Evolutionary conservation across 345 rosid genomes (phyloP), one percentile per base, ranked within the genome.

Genomic region (Bretschneidera sinensis): DNA sequence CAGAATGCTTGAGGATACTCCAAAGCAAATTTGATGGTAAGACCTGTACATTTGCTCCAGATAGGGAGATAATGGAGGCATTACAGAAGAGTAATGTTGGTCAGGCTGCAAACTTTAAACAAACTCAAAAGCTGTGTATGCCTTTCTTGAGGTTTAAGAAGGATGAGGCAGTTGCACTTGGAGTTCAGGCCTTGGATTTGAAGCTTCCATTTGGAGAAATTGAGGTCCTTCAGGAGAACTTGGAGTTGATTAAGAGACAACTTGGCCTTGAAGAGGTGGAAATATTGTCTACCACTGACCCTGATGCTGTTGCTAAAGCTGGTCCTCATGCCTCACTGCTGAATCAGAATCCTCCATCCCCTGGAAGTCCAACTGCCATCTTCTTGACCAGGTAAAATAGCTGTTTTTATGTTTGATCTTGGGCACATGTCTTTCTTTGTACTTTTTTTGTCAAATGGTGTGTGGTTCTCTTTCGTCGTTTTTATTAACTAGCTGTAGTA

Each of bases 111-210:
- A 79, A 87, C 72, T 78, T 87, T 56, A 85, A 79, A 65, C 79
- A 82, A 51, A 80, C 70, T 25, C 88, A 83, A 68, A 92, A 89
- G 66, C 77, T 71, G 22, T 89, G 95, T 65, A 83, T 88, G 97
- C 96, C 97, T 54, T 90, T 90, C 83, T 61, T 94, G 73, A 90
- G 81, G 66, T 90, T 90, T 65, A 94, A 90, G 81, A 90, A 83
- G 78, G 86, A 86, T 43, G 85, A 94, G 76, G 82, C 91, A 5
- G 64, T 75, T 53, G 69, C 83, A 53, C 65, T 94, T 6, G 99
- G 97, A 22, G 54, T 55, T 48, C 87, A 85, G 47, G 89, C 95
- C 55, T 76, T 94, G 71, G 85, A 90, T 76, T 71, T 94, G 79
- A 83, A 64, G 75, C 78, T 89, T 6, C 88, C 96, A 4, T 92